Conservation (phyloP, 2,329 filamentous ascomycete species). For the Chrysosporium queenslandicum region DNA sequence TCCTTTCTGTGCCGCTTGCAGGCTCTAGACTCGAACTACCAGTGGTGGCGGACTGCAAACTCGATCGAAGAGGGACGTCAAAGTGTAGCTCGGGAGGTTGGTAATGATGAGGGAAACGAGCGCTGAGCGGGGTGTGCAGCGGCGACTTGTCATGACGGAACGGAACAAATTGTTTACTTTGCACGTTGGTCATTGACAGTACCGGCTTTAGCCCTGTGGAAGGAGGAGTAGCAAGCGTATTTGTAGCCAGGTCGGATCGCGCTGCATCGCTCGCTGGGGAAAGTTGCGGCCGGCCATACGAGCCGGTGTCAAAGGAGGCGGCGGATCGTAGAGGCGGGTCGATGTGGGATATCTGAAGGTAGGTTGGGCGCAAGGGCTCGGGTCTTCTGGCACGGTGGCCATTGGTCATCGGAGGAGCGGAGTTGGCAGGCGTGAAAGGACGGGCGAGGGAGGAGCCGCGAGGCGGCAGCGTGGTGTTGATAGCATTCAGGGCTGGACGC, state of each 20-base stretch:
- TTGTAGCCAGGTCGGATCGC: neutral
- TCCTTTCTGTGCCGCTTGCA: slow-evolving; percentile 62
- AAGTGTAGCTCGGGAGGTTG: slow-evolving; percentile 25
- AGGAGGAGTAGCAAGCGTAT: neutral
- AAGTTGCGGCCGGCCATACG: neutral
- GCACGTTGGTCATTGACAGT: slow-evolving; percentile 29
- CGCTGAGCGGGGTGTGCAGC: slow-evolving; percentile 15
- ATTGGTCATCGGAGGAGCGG: neutral
- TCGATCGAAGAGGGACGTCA: slow-evolving; percentile 41
- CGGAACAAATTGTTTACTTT: slow-evolving; percentile 20
- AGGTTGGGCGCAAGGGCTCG: slow-evolving; percentile 1
- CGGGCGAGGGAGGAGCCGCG: slow-evolving; percentile 6
- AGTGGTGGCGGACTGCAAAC: slow-evolving; percentile 52
- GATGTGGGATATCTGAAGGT: neutral
- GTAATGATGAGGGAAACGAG: slow-evolving; percentile 24
- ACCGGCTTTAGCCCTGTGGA: slow-evolving; percentile 19
- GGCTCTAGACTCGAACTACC: slow-evolving; percentile 48
- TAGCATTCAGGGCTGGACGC: slow-evolving; percentile 5
- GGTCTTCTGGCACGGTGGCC: slow-evolving; percentile 1
- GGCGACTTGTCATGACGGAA: slow-evolving; percentile 14
- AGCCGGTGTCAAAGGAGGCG: neutral
- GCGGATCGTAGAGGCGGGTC: slow-evolving; percentile 4
- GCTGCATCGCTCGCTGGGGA: neutral
- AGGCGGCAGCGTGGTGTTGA: slow-evolving; percentile 6
- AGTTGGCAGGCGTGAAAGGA: neutral